A percentile compares a stretch with the other conserved stretches of the same genome.
phyloP scores from a whole-genome alignment of 345 rosid species.

The Ceriops zippeliana region DNA sequence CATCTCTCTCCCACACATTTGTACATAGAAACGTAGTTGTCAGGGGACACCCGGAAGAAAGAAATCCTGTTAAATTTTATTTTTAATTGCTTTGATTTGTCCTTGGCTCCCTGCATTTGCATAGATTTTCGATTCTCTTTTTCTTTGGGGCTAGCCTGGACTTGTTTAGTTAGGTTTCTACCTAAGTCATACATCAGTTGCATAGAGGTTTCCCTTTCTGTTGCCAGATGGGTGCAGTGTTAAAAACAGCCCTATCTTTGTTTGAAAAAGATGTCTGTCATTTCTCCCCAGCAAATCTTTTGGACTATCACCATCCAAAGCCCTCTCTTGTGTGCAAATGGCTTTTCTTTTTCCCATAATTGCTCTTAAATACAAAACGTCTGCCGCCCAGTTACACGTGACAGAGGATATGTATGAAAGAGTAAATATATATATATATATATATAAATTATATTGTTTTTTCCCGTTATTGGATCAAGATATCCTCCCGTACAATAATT shows the following conservation, averaged over 20 bases:
- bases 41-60: slow-evolving; percentile 43
- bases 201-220: slow-evolving; percentile 8
- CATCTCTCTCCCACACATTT: slow-evolving; percentile 11
- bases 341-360: slow-evolving; percentile 15
- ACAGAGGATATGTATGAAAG: slow-evolving; percentile 19
- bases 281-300: slow-evolving; percentile 19
- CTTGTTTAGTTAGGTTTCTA: slow-evolving; percentile 18
- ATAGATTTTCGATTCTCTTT: slow-evolving; percentile 10
- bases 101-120: slow-evolving; percentile 8
- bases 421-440: neutral
- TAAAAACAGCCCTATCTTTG: slow-evolving; percentile 5
- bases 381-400: slow-evolving; percentile 18
- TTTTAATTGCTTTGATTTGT: slow-evolving; percentile 23
- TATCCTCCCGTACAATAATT: too few relatives aligned
- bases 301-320: slow-evolving; percentile 31
- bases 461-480: neutral
- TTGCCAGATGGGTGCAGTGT: neutral
- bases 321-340: slow-evolving; percentile 13
- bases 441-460: neutral
- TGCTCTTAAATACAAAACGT: slow-evolving; percentile 22
- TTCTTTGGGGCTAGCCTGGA: slow-evolving; percentile 10
- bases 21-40: slow-evolving; percentile 43
- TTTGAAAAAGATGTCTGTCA: slow-evolving; percentile 32
- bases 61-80: slow-evolving; percentile 28
- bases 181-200: neutral